These are phyloP conservation scores for Starmerella lactis-condensi DNA, from an alignment of 805 yeast species.

Conservation along the genomic window DNA sequence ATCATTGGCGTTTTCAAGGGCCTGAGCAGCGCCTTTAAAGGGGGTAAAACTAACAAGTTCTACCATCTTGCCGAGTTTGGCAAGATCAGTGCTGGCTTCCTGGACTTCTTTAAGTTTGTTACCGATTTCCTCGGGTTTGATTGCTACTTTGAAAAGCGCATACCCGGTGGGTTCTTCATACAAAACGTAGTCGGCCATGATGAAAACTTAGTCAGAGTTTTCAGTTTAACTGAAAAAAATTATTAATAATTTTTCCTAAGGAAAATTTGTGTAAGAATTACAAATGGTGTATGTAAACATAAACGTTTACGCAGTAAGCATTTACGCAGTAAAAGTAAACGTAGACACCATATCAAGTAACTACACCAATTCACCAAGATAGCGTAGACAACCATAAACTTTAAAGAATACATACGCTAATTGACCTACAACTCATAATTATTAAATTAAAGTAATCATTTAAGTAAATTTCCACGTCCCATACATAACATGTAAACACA, in stretches of 20 bases:
- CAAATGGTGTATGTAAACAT: no score
- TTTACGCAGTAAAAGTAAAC: no score
- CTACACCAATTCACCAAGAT: no score
- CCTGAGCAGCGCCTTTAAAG: slow-evolving; percentile 98
- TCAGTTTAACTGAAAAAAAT: no score
- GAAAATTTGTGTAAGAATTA: background rate
- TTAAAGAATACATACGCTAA: no score
- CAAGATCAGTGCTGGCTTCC: slow-evolving; percentile 68
- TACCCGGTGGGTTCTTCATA: slow-evolving; percentile 98
- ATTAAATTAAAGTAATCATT: no score
- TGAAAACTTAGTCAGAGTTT: no score
- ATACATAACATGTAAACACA: background rate
- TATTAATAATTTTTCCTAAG: slow-evolving; percentile 10
- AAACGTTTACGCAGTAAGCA: no score
- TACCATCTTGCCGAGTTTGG: slow-evolving; percentile 74
- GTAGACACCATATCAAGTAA: no score
- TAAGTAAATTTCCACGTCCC: no score
- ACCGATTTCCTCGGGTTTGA: slow-evolving; percentile 89
- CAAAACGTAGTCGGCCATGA: slow-evolving; percentile 72
- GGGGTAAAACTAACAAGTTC: slow-evolving; percentile 93
- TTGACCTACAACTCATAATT: no score
- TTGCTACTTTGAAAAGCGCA: slow-evolving; percentile 81
- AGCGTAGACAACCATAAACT: no score
- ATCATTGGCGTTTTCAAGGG: slow-evolving; percentile 94
- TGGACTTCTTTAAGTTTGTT: slow-evolving; percentile 86